Conservation (phyloP, 2,329 filamentous ascomycete genomes). For the Trichophyton schoenleinii region DNA sequence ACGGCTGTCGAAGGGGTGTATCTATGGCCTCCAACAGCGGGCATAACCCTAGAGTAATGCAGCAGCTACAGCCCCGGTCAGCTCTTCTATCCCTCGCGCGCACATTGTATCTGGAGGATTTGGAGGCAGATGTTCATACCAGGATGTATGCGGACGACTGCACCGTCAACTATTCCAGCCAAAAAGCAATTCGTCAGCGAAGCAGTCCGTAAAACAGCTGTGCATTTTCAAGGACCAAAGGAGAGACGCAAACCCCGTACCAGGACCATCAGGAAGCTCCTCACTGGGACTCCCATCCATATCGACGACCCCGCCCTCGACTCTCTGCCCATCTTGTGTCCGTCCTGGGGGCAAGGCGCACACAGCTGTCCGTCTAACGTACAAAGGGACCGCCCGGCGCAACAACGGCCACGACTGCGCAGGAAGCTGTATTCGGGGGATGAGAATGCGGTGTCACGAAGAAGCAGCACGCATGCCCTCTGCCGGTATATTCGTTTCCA, state of each 20-base stretch:
- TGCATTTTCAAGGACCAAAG: neutral
- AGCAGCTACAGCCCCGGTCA: conserved; percentile 50
- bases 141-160: conserved; percentile 35
- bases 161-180: conserved; percentile 25
- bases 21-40: conserved; percentile 65
- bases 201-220: neutral
- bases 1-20: conserved; percentile 92
- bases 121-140: conserved; percentile 21
- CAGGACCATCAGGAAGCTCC: conserved; percentile 27
- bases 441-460: neutral
- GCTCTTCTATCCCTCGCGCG: neutral
- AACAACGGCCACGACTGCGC: neutral
- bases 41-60: conserved; percentile 92
- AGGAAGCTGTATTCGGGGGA: neutral
- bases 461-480: neutral
- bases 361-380: neutral
- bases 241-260: conserved; percentile 20
- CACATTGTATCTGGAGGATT: neutral
- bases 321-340: conserved; percentile 18
- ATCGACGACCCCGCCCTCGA: conserved; percentile 20
- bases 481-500: neutral
- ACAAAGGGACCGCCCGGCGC: neutral
- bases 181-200: neutral
- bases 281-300: conserved; percentile 24
- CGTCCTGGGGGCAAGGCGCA: neutral